A percentile compares a stretch with the other conserved stretches of the same genome.
phyloP scores from a whole-genome alignment of 495 filamentous ascomycete species.

The Penicillium salamii region DNA sequence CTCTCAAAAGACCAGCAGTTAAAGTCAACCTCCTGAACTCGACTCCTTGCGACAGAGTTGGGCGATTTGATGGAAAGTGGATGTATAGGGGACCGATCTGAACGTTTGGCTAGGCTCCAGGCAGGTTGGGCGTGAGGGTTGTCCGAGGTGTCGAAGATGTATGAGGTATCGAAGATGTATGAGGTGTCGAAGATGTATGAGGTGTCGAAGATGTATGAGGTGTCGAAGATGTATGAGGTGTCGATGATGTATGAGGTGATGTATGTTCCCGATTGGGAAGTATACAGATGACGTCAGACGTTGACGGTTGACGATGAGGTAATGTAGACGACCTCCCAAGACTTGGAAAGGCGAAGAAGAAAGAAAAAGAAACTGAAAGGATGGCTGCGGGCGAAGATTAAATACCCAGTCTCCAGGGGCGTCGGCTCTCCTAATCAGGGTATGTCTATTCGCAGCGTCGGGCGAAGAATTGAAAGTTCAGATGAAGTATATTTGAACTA shows the following conservation, averaged over 20 bases:
- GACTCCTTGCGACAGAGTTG: not conserved
- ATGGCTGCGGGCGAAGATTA: not conserved
- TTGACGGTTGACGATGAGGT: not conserved
- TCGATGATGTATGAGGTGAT: too few species aligned
- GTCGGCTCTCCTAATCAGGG: not conserved
- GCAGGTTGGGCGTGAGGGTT: too few species aligned
- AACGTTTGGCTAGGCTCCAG: not conserved
- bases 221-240: too few species aligned
- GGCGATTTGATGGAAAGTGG: not conserved
- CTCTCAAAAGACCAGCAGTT: not conserved
- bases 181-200: too few species aligned
- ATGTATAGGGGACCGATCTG: not conserved
- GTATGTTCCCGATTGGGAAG: not conserved
- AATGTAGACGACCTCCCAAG: not conserved
- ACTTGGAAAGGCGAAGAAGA: conserved; percentile 3
- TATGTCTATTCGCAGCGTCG: too few species aligned
- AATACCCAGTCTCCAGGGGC: not conserved
- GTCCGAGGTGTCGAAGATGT: too few species aligned
- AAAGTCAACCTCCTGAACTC: not conserved
- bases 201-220: too few species aligned
- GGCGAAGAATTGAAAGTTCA: too few species aligned
- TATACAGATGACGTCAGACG: not conserved
- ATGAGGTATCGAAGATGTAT: too few species aligned
- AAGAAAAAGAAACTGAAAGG: not conserved
- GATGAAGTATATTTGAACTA: too few species aligned